Evolutionary conservation across 768 basidiomycete species (phyloP).

Genomic region (Dentipellis fragilis): DNA sequence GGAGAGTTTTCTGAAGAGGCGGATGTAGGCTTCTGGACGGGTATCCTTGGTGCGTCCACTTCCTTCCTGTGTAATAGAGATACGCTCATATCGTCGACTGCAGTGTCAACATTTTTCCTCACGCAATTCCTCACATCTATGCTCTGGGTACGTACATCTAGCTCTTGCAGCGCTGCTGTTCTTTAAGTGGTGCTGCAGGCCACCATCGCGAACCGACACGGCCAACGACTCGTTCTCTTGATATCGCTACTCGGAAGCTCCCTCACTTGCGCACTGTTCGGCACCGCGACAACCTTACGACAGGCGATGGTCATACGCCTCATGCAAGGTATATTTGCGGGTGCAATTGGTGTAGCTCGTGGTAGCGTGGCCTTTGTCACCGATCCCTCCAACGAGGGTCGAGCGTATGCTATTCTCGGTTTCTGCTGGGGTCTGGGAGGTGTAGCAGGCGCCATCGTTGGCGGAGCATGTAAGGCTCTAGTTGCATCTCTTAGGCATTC

Average conservation of each 20-base stretch:
- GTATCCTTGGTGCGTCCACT: conserved; percentile 36
- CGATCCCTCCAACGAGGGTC: conserved; percentile 84
- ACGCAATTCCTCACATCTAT: conserved; percentile 94
- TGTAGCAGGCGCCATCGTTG: conserved; percentile 81
- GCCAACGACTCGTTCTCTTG: conserved; percentile 73
- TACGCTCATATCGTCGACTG: conserved; percentile 16
- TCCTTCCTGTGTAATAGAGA: conserved; percentile 2
- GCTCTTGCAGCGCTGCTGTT: background rate
- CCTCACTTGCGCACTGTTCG: conserved; percentile 66
- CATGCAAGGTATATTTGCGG: conserved; percentile 85
- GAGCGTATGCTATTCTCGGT: conserved; percentile 89
- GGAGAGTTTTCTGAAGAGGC: conserved; percentile 68
- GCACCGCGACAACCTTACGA: conserved; percentile 61
- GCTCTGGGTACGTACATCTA: conserved; percentile 46
- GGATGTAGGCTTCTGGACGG: conserved; percentile 83
- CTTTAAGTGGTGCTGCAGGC: conserved; percentile 24
- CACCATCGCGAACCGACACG: conserved; percentile 89
- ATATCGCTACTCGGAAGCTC: conserved; percentile 82
- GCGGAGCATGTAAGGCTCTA: conserved; percentile 59
- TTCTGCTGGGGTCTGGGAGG: conserved; percentile 98
- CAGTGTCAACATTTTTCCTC: conserved; percentile 77
- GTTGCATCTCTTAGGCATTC: background rate
- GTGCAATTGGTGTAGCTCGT: conserved; percentile 90
- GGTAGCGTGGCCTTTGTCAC: conserved; percentile 82
- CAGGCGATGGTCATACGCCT: conserved; percentile 83